Evolutionary conservation across 345 rosid genomes (phyloP), one percentile per base, ranked within the genome.

Genomic region (Eucalyptus marginata): DNA sequence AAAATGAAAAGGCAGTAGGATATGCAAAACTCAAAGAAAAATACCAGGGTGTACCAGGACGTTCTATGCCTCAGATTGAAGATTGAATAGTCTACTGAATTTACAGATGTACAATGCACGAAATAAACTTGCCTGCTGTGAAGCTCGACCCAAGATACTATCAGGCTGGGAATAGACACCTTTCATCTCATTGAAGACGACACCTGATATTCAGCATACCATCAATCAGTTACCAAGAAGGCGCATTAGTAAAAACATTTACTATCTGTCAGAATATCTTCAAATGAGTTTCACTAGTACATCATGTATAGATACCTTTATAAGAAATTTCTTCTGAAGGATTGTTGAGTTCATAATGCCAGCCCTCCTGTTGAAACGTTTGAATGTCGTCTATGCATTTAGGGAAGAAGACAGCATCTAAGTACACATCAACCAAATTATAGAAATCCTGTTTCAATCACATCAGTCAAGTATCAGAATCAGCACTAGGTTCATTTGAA

Each of bases 121-220:
- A 66, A 76, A 88, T 87, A 84, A 87, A 91, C 93, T 91, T 93
- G 92, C 99, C 99, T 94, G 98, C 85, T 96, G 99, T 86, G 98
- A 90, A 89, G 93, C 87, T 31, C 98, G 93, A 58, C 98, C 98
- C 91, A 97, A 91, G 71, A 96, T 95, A 92, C 95, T 97, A 92
- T 97, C 99, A 49, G 99, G 99, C 94, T 97, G 99, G 49, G 99
- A 97, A 87, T 97, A 97, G 86, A 97, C 99, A 86, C 99, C 99
- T 93, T 96, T 97, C 99, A 97, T 97, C 95, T 97, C 99, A 90
- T 97, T 97, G 89, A 97, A 97, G 88, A 97, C 99, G 91, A 97
- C 99, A 87, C 99, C 99, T 97, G 94, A 89, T 89, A 89, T 90
- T 36, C 89, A 91, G 62, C 89, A 92, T 25, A 49, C 86, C 89